These are phyloP conservation scores for Arabidopsis lyrata DNA, from an alignment of 441 rosid species.

Conservation along the genomic window DNA sequence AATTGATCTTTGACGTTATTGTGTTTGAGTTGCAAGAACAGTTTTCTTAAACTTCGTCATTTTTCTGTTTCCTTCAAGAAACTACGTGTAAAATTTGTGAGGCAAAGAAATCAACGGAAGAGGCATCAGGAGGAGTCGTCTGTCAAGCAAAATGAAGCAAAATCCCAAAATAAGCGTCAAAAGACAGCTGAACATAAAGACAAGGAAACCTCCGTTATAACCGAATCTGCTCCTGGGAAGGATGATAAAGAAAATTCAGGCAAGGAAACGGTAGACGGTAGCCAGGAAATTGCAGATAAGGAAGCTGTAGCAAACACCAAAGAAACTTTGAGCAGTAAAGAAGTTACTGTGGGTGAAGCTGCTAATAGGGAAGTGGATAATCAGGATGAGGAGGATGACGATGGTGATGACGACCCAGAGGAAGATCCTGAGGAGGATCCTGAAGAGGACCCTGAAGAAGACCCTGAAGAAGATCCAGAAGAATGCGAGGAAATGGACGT, in stretches of 20 bases:
- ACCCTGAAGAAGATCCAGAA: slow-evolving; percentile 78
- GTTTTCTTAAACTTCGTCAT: slow-evolving; percentile 10
- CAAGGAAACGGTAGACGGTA: slow-evolving; percentile 27
- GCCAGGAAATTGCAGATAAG: slow-evolving; percentile 8
- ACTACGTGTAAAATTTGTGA: slow-evolving; percentile 68
- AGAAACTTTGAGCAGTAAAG: slow-evolving; percentile 26
- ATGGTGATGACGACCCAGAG: slow-evolving; percentile 50
- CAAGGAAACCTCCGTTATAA: slow-evolving; percentile 49
- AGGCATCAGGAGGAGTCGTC: slow-evolving; percentile 70
- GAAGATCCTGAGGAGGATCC: slow-evolving; percentile 73
- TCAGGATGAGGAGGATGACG: slow-evolving; percentile 47
- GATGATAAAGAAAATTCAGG: slow-evolving; percentile 49
- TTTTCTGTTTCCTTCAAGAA: slow-evolving; percentile 54
- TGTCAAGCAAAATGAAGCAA: slow-evolving; percentile 57
- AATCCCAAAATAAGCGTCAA: slow-evolving; percentile 55
- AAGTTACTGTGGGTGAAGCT: slow-evolving; percentile 46
- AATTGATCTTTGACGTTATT: slow-evolving; percentile 26
- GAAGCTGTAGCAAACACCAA: slow-evolving; percentile 30
- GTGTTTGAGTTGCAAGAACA: slow-evolving; percentile 20
- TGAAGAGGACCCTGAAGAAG: slow-evolving; percentile 81
- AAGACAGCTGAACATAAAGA: slow-evolving; percentile 66
- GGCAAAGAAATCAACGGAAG: slow-evolving; percentile 80
- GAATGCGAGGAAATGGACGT: slow-evolving; percentile 77
- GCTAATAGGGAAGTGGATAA: slow-evolving; percentile 46
- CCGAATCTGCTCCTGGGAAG: slow-evolving; percentile 51